Percentiles rank a stretch among this genome's conserved stretches.
These are phyloP conservation scores for Spirogloea muscicola DNA, from an alignment of 139 green algal species.

Conservation along the genomic window DNA sequence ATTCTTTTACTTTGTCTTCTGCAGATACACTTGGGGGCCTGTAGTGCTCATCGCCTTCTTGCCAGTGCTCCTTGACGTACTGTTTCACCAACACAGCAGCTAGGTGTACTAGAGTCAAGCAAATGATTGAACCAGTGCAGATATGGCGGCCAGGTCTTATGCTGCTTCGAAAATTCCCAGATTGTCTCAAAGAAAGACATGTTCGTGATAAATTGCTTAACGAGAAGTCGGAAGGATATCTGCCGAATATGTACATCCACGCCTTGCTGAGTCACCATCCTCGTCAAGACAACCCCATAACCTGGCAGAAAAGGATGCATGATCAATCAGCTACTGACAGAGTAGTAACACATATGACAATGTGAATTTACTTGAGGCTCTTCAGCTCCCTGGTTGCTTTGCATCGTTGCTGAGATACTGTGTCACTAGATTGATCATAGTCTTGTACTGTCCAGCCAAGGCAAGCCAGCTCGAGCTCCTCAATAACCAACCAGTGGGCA, in stretches of 20 bases:
- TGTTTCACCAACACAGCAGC: slow-evolving; percentile 72
- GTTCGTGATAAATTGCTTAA: too few species aligned
- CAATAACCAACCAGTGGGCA: not conserved
- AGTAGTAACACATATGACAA: not conserved
- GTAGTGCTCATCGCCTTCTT: slow-evolving; percentile 9
- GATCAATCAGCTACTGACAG: not conserved
- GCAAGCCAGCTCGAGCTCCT: not conserved
- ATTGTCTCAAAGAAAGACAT: too few species aligned
- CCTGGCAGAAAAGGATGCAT: not conserved
- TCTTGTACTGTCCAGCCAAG: not conserved
- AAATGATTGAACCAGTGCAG: not conserved
- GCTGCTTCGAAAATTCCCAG: not conserved
- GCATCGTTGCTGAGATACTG: too few species aligned
- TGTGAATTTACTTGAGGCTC: too few species aligned
- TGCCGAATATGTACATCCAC: not conserved
- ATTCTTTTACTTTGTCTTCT: too few species aligned
- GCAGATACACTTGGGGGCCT: too few species aligned
- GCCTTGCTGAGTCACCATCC: not conserved
- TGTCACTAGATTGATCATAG: not conserved
- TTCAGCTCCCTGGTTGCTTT: too few species aligned
- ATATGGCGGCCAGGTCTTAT: not conserved
- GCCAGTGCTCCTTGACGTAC: slow-evolving; percentile 73
- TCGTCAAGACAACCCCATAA: not conserved
- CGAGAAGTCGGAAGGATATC: slow-evolving; percentile 5
- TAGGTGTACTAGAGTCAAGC: slow-evolving; percentile 57